A percentile compares a stretch with the other conserved stretches of the same genome.
These are phyloP conservation scores for Passalora sequoiae DNA, from an alignment of 2,329 filamentous ascomycete genomes.

Conservation along the genomic window DNA sequence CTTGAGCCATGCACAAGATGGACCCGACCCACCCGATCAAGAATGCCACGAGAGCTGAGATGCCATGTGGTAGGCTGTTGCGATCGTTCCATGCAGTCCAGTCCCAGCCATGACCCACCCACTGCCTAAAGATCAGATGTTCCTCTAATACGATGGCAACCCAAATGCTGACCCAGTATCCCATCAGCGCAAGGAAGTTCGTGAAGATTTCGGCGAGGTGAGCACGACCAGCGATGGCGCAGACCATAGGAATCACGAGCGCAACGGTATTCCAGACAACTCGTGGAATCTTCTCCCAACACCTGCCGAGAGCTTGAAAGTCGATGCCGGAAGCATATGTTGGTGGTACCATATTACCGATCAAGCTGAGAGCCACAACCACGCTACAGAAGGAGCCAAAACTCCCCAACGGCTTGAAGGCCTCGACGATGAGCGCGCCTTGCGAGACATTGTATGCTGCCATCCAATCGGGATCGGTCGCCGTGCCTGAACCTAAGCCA, in stretches of 20 bases:
- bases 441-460: slow-evolving; percentile 54
- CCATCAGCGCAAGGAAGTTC: slow-evolving; percentile 66
- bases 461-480: slow-evolving; percentile 50
- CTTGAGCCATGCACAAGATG: slow-evolving; percentile 63
- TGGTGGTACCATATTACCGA: slow-evolving; percentile 61
- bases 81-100: slow-evolving; percentile 59
- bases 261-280: slow-evolving; percentile 61
- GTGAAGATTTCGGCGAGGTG: slow-evolving; percentile 61
- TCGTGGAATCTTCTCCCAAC: slow-evolving; percentile 55
- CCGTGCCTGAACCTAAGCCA: slow-evolving; percentile 56
- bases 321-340: slow-evolving; percentile 63
- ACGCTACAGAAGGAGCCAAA: slow-evolving; percentile 66
- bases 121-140: slow-evolving; percentile 56
- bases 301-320: slow-evolving; percentile 60
- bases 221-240: slow-evolving; percentile 58
- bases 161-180: slow-evolving; percentile 65
- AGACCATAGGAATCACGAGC: slow-evolving; percentile 59
- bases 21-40: slow-evolving; percentile 61
- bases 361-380: slow-evolving; percentile 58
- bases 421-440: slow-evolving; percentile 61
- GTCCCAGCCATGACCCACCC: slow-evolving; percentile 46
- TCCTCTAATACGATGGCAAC: slow-evolving; percentile 59
- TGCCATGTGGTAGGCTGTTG: slow-evolving; percentile 55
- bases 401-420: slow-evolving; percentile 52
- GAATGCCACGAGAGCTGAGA: slow-evolving; percentile 58